A percentile compares a stretch with the other conserved stretches of the same genome.
Conservation (phyloP, 345 rosid species). For the Citrus glauca region DNA sequence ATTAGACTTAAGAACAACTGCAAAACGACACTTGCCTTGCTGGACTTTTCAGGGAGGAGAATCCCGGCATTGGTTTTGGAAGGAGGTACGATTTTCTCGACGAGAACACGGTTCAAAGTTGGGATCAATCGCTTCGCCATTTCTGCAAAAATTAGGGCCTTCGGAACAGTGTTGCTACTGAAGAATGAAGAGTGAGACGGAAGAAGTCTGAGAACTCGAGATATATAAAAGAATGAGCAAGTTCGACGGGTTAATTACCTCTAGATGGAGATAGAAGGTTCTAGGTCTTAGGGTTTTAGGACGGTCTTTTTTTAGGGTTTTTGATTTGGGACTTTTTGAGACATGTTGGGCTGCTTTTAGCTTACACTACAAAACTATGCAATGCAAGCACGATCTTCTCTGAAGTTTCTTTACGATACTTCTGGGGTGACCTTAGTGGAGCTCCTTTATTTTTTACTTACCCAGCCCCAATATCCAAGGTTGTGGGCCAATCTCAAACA, state of each 20-base stretch:
- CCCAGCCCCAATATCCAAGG: background rate
- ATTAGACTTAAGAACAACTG: too few relatives aligned
- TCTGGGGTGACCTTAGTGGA: too few relatives aligned
- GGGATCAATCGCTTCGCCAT: conserved; percentile 89
- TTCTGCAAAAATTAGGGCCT: background rate
- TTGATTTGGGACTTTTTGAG: background rate
- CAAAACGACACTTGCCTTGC: conserved; percentile 34
- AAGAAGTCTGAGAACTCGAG: background rate
- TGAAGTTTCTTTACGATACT: too few relatives aligned
- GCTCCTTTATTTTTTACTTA: background rate
- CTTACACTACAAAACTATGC: too few relatives aligned
- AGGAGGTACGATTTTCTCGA: conserved; percentile 78
- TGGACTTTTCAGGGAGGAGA: conserved; percentile 71
- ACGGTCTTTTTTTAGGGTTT: background rate
- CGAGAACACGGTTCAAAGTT: conserved; percentile 60
- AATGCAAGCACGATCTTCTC: too few relatives aligned
- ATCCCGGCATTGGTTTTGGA: conserved; percentile 75
- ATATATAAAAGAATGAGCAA: background rate
- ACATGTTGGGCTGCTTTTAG: background rate
- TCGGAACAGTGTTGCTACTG: background rate
- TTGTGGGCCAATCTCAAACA: background rate
- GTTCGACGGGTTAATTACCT: background rate
- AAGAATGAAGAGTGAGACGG: background rate
- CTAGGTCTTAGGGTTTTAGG: conserved; percentile 29
- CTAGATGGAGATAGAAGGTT: conserved; percentile 20